Conservation (phyloP, 202 grass and related monocot genomes). For the Carex arenaria region DNA sequence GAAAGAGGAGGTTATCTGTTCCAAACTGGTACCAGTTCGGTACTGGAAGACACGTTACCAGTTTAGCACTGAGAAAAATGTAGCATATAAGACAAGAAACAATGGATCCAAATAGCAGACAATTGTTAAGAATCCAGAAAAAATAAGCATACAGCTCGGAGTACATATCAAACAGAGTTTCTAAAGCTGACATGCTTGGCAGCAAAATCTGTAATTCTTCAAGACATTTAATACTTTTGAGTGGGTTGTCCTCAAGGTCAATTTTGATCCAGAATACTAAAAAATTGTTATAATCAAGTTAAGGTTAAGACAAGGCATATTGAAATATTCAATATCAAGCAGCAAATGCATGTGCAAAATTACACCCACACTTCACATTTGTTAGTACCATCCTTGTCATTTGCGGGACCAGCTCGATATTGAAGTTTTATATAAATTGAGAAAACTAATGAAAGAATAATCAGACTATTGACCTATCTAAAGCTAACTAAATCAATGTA, state of each 20-base stretch:
- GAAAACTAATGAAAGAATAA: background rate
- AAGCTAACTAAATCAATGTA: background rate
- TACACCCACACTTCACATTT: background rate
- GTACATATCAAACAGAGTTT: background rate
- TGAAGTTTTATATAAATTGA: background rate
- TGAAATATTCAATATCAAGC: background rate
- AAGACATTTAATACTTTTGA: background rate
- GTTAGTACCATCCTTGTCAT: background rate
- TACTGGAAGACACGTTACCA: background rate
- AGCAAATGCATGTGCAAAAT: background rate
- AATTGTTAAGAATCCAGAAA: background rate
- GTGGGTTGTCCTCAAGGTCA: background rate
- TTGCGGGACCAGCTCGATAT: background rate
- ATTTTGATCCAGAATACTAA: background rate
- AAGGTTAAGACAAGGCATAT: background rate
- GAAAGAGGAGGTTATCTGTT: background rate
- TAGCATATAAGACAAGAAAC: background rate
- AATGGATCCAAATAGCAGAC: background rate
- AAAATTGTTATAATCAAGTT: background rate
- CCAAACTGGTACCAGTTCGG: background rate
- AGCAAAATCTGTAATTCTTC: background rate
- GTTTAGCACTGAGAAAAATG: background rate
- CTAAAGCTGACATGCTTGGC: background rate
- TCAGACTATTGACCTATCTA: background rate
- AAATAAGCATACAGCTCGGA: background rate